Conservation (phyloP, 139 green algal genomes). For the Chloropicon primus region DNA sequence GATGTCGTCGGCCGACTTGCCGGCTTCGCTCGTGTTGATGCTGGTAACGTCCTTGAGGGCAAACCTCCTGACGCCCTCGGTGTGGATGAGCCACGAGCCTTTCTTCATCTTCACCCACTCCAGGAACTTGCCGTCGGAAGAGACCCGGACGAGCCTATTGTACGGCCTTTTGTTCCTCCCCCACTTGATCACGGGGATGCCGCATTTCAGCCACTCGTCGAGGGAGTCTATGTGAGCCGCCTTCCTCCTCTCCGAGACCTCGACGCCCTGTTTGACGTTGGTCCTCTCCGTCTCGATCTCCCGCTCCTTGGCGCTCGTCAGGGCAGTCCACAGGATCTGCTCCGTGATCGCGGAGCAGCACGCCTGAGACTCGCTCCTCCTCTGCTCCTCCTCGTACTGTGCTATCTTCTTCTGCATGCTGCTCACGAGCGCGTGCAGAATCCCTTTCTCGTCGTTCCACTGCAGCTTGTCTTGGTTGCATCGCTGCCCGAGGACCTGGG, state of each 20-base stretch:
- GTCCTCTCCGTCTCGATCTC: background rate
- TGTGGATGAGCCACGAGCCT: background rate
- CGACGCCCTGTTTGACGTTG: background rate
- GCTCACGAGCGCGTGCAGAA: background rate
- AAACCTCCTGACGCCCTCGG: background rate
- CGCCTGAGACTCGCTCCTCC: background rate
- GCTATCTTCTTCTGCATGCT: background rate
- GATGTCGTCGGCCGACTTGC: background rate
- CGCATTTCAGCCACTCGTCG: background rate
- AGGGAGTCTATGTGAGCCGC: background rate
- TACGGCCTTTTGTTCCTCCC: background rate
- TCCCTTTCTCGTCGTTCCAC: background rate
- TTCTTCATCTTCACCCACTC: background rate
- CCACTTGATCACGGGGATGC: background rate
- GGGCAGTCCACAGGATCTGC: background rate
- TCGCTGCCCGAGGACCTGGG: background rate
- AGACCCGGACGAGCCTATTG: background rate
- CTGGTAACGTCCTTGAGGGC: background rate
- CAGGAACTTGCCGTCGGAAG: background rate
- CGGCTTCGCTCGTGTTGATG: background rate
- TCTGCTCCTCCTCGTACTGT: background rate
- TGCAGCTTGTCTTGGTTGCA: background rate
- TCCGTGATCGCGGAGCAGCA: background rate
- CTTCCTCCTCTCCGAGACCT: background rate
- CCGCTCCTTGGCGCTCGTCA: background rate